phyloP scores from a whole-genome alignment of 257 asterid genomes.

The Primulina huaijiensis region DNA sequence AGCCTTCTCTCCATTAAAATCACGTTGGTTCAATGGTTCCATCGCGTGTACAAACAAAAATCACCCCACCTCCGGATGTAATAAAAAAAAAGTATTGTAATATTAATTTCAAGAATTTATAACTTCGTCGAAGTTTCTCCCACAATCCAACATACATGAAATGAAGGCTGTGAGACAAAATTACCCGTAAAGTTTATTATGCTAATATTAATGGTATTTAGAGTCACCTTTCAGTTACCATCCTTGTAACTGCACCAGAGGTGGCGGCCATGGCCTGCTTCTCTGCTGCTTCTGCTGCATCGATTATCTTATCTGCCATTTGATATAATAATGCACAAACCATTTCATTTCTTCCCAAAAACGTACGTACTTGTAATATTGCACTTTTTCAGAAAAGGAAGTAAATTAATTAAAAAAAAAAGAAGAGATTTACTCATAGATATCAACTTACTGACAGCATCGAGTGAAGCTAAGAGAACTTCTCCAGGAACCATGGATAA shows the following conservation, averaged over 20 bases:
- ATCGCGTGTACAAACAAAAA: too few relatives aligned
- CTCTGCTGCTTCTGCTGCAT: constrained; percentile 92
- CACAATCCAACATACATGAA: too few relatives aligned
- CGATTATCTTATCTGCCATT: constrained; percentile 61
- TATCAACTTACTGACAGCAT: constrained; percentile 59
- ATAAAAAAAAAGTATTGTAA: too few relatives aligned
- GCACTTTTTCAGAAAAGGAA: not conserved
- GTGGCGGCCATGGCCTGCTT: constrained; percentile 66
- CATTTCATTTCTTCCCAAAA: too few relatives aligned
- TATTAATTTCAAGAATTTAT: too few relatives aligned
- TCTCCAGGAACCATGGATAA: constrained; percentile 68
- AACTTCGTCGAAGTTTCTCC: too few relatives aligned
- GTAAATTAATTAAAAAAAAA: not conserved
- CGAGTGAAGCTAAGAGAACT: constrained; percentile 80
- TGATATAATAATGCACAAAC: not conserved
- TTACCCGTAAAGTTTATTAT: not conserved
- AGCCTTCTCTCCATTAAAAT: too few relatives aligned
- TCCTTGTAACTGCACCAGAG: constrained; percentile 67
- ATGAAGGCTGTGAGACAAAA: too few relatives aligned
- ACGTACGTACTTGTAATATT: too few relatives aligned
- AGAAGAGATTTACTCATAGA: not conserved
- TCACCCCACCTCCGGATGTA: too few relatives aligned
- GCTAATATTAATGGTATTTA: too few relatives aligned
- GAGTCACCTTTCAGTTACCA: constrained; percentile 50
- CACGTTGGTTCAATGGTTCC: too few relatives aligned